These are phyloP conservation scores for Globomyces pollinis-pini DNA, from an alignment of 192 early-diverging fungal genomes.

Conservation along the genomic window DNA sequence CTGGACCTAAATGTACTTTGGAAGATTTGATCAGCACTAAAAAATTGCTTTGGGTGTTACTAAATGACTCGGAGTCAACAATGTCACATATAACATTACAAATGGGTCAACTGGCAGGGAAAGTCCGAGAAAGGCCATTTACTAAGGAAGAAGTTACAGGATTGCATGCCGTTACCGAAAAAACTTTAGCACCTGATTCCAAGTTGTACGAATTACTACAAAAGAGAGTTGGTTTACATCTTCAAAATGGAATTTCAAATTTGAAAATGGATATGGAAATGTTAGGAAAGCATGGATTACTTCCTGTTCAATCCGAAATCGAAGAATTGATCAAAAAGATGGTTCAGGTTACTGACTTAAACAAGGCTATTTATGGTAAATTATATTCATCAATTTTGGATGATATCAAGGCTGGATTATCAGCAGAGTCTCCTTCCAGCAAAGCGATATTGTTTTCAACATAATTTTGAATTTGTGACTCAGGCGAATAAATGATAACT, in stretches of 20 bases:
- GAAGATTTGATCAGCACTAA: conserved; percentile 17
- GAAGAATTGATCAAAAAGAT: background rate
- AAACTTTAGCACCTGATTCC: conserved; percentile 28
- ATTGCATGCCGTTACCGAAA: conserved; percentile 30
- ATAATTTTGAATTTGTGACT: no score
- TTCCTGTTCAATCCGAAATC: background rate
- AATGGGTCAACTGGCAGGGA: conserved; percentile 26
- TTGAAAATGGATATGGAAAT: background rate
- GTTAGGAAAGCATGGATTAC: background rate
- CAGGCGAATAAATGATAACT: no score
- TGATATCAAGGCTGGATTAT: background rate
- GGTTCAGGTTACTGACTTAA: background rate
- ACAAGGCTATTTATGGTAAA: conserved; percentile 2
- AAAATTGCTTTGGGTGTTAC: conserved; percentile 37
- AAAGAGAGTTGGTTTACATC: conserved; percentile 17
- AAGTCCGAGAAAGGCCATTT: conserved; percentile 26
- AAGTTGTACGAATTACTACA: conserved; percentile 35
- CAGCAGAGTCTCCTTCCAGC: background rate
- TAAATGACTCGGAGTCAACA: conserved; percentile 46
- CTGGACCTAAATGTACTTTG: conserved; percentile 17
- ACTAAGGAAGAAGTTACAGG: conserved; percentile 11
- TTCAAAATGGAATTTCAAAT: background rate
- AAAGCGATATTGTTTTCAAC: no score
- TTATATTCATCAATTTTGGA: conserved; percentile 3
- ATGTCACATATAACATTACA: conserved; percentile 41